Evolutionary conservation across 2,329 filamentous ascomycete species (phyloP).

Genomic region (Phymatotrichopsis omnivora): DNA sequence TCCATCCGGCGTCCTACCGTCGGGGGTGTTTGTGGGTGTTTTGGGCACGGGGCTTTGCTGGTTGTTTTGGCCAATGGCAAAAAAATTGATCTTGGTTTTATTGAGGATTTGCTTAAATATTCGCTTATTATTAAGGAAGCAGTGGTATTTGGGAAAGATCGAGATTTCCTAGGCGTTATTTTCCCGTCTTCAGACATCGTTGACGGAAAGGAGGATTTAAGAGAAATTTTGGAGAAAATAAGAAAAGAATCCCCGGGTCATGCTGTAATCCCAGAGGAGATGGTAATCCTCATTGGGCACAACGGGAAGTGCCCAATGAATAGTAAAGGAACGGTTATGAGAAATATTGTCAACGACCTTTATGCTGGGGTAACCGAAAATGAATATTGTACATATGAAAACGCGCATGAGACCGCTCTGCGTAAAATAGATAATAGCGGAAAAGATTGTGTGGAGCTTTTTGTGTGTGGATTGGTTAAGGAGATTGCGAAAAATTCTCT

Average conservation of each 20-base stretch:
- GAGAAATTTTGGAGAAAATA: slow-evolving; percentile 39
- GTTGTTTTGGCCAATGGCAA: slow-evolving; percentile 55
- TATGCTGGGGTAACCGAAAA: slow-evolving; percentile 41
- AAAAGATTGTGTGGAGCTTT: slow-evolving; percentile 35
- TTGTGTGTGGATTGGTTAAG: slow-evolving; percentile 33
- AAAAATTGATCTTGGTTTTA: slow-evolving; percentile 55
- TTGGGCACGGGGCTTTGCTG: slow-evolving; percentile 51
- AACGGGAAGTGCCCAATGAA: slow-evolving; percentile 40
- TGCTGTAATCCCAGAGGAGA: slow-evolving; percentile 44
- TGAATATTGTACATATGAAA: slow-evolving; percentile 36
- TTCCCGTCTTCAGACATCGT: slow-evolving; percentile 42
- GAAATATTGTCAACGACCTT: slow-evolving; percentile 42
- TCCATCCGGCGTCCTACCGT: slow-evolving; percentile 48
- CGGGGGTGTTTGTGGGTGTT: slow-evolving; percentile 50
- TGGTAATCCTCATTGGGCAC: slow-evolving; percentile 39
- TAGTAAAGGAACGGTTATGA: slow-evolving; percentile 52
- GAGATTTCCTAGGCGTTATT: slow-evolving; percentile 46
- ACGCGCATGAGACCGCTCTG: too few relatives aligned
- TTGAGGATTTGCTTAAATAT: slow-evolving; percentile 47
- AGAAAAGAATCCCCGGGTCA: slow-evolving; percentile 45
- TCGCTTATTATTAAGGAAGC: slow-evolving; percentile 43
- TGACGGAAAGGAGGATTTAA: slow-evolving; percentile 37
- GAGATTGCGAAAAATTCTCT: slow-evolving; percentile 26
- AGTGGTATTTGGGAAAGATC: slow-evolving; percentile 52
- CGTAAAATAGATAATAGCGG: slow-evolving; percentile 25